Percentiles rank a stretch among this genome's conserved stretches.
Conservation (phyloP, 768 basidiomycete species). For the Leucocoprinus leucothites region DNA sequence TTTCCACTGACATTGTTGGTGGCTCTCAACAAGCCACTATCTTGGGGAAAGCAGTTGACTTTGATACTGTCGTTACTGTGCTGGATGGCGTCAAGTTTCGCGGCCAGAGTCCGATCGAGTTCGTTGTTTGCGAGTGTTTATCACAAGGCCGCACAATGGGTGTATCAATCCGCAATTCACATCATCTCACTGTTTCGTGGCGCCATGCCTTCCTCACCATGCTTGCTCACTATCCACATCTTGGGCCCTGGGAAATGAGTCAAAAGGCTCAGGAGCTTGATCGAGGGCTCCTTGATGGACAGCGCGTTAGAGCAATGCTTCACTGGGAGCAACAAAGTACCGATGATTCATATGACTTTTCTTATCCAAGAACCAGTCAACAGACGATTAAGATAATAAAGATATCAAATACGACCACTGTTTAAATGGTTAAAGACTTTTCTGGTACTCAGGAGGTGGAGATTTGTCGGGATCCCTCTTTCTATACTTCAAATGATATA, state of each 20-base stretch:
- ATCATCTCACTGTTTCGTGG: conserved; percentile 52
- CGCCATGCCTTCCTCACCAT: conserved; percentile 41
- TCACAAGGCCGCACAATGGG: conserved; percentile 39
- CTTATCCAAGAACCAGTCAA: not conserved
- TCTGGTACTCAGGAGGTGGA: conserved; percentile 1
- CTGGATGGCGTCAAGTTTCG: conserved; percentile 50
- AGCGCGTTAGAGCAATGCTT: conserved; percentile 48
- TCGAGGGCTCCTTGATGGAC: conserved; percentile 28
- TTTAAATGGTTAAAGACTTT: conserved; percentile 1
- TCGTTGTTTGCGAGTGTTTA: conserved; percentile 40
- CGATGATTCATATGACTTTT: not conserved
- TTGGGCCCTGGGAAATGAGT: conserved; percentile 23
- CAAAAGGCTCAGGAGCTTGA: conserved; percentile 23
- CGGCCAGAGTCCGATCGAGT: conserved; percentile 31
- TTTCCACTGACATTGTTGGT: conserved; percentile 21
- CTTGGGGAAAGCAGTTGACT: conserved; percentile 39
- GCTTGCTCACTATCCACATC: conserved; percentile 38
- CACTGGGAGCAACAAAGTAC: conserved; percentile 23
- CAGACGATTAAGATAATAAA: conserved; percentile 3
- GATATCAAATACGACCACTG: not conserved
- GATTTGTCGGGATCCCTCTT: not conserved
- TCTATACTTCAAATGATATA: conserved; percentile 1
- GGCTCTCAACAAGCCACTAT: conserved; percentile 38
- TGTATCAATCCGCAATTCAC: conserved; percentile 20
- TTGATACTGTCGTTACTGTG: conserved; percentile 35